Base-by-base conservation (phyloP, 139 green algal species). In the Ulvella scutata region DNA sequence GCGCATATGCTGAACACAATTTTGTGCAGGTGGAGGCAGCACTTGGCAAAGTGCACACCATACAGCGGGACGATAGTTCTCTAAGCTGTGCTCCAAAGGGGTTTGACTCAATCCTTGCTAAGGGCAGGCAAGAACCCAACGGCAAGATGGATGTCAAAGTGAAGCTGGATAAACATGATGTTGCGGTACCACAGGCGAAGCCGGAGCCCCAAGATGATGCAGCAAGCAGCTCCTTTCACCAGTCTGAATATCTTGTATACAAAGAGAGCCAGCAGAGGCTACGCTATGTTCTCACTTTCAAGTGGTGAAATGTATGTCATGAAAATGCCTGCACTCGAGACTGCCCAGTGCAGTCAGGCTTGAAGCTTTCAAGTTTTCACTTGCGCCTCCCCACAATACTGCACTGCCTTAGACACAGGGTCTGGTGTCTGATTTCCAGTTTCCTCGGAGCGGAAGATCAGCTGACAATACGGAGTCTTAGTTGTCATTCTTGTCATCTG, bases 231-330 rank as follows among this genome's bases (percentile, higher is more conserved):
- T 74, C 0, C 26, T 79, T 82, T 62, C 31, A 72, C 60, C 62
- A 82, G 74, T 73, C 28, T 20, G 78, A 82, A 51, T 82, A 82
- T 72, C 67, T 82, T 38, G 35, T 82, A n/a, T 82, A 82, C 74
- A 37, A 79, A 3, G 78, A 82, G 72, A 39, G 20, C 6, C 78
- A 82, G 37, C 61, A 75, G 10, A 39, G 74, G 9, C 75, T 82
- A 3, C 73, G 78, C 61, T 82, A 82, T 37, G 73, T 82, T 37
- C n/a, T 79, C 28, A 82, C 78, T 9, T 72, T 82, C 51, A 34
- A n/a, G n/a, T 67, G 20, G 10, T n/a, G n/a, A n/a, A n/a, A n/a
- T n/a, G n/a, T n/a, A n/a, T n/a, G n/a, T n/a, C n/a, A n/a, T n/a
- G n/a, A n/a, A n/a, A n/a, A n/a, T n/a, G n/a, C n/a, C n/a, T n/a